Conservation (phyloP, 768 basidiomycete species). For the Kwoniella botswanensis region DNA sequence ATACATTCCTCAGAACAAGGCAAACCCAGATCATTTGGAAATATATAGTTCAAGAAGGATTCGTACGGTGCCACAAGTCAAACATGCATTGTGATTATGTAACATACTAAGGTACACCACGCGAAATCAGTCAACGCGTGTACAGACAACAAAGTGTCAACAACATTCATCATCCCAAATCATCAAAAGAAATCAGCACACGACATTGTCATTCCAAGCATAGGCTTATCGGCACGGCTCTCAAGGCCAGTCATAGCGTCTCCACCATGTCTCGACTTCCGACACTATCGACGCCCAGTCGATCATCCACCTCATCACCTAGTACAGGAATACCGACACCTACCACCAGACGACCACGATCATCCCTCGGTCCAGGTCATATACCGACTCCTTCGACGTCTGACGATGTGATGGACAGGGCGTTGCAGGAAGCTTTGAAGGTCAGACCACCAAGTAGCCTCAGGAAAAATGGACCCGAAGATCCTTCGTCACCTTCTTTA, state of each 20-base stretch:
- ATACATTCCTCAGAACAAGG: neutral
- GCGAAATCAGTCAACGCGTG: neutral
- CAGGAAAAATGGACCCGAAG: slow-evolving; percentile 16
- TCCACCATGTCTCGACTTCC: slow-evolving; percentile 45
- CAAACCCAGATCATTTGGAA: neutral
- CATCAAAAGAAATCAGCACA: neutral
- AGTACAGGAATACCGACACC: slow-evolving; percentile 55
- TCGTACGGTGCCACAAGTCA: neutral
- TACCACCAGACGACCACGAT: slow-evolving; percentile 42
- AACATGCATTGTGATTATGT: neutral
- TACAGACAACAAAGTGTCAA: neutral
- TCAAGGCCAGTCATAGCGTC: too few relatives aligned
- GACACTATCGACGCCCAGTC: slow-evolving; percentile 45
- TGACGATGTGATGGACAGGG: slow-evolving; percentile 45
- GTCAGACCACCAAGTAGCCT: slow-evolving; percentile 45
- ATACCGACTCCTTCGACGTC: slow-evolving; percentile 9
- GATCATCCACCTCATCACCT: slow-evolving; percentile 32
- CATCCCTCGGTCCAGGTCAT: slow-evolving; percentile 38
- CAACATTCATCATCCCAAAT: neutral
- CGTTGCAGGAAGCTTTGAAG: slow-evolving; percentile 45
- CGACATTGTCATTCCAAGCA: neutral
- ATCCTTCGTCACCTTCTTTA: slow-evolving; percentile 25
- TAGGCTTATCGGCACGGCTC: too few relatives aligned
- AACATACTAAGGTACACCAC: neutral
- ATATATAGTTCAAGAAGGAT: neutral